Conservation (phyloP, 2,329 filamentous ascomycete genomes). For the Thielaviopsis ethacetica region DNA sequence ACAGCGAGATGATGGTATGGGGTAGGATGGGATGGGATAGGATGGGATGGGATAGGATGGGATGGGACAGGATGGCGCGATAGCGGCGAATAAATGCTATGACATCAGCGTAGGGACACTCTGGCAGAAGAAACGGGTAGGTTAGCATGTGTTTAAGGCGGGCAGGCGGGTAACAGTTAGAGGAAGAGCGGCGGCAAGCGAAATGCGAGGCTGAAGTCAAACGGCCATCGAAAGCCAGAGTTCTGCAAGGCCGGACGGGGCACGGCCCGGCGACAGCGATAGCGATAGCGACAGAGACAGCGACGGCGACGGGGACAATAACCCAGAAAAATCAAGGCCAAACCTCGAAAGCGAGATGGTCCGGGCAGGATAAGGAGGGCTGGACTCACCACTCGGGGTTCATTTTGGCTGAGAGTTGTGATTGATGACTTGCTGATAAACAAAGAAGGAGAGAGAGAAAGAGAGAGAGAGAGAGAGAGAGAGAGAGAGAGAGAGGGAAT, state of each 20-base stretch:
- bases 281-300: neutral
- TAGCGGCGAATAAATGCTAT: neutral
- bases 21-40: neutral
- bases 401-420: constrained; percentile 40
- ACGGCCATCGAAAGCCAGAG: neutral
- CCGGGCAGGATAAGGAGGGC: neutral
- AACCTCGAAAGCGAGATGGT: neutral
- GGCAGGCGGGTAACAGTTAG: neutral
- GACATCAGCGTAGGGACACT: neutral
- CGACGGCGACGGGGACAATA: neutral
- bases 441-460: neutral
- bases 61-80: neutral
- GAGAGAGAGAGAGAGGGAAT: neutral
- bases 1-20: neutral
- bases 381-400: constrained; percentile 78
- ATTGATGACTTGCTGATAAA: neutral
- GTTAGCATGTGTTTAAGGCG: neutral
- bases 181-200: neutral
- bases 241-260: neutral
- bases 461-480: neutral
- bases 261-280: neutral
- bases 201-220: neutral
- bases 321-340: neutral
- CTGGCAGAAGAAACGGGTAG: neutral
- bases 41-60: too few species aligned